Evolutionary conservation across 805 yeast genomes (phyloP), one percentile per base, ranked within the genome.

Genomic region (Lipomyces yamanashiensis): DNA sequence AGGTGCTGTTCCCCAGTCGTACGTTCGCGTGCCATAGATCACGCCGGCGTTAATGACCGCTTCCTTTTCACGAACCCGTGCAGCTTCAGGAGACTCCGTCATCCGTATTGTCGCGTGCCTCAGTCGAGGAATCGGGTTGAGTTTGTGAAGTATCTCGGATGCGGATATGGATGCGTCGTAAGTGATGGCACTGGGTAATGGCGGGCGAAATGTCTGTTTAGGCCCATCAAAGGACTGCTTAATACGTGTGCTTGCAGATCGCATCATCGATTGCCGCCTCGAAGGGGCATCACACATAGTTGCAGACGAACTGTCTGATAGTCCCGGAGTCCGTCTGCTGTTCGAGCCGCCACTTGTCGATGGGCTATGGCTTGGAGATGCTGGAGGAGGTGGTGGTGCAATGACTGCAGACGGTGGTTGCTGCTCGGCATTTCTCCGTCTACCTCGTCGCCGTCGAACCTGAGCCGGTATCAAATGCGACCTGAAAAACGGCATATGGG

Each of bases 1-100:
- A 36, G 56, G 56, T 9, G 48, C 36, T 1, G 65, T 50, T 0
- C 84, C 84, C 85, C 85, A 82, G 48, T 81, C 81, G 67, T 82
- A 84, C 12, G 80, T 79, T 39, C 83, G 72, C 13, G 84, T 82
- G 7, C 85, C 85, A 40, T 74, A 75, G 7, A 82, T 82, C 36
- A 64, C 71, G 54, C 67, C 74, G 23, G 66, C 74, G 33, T 47
- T 57, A 36, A 61, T 44, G n/a, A 52, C 64, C 7, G 57, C 61
- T 17, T 61, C 54, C 43, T 52, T 56, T 19, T 61, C 57, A 21
- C 61, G 61, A 17, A 41, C 43, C 28, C 47, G 39, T 7, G 54
- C 62, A 7, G 37, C 51, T 28, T 58, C 62, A 5, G 61, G 55
- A 13, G 61, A 58, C 50, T 58, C 61, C 1, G 43, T n/a, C 44